Evolutionary conservation across 768 basidiomycete species (phyloP).

Genomic region (Kwoniella newhampshirensis): DNA sequence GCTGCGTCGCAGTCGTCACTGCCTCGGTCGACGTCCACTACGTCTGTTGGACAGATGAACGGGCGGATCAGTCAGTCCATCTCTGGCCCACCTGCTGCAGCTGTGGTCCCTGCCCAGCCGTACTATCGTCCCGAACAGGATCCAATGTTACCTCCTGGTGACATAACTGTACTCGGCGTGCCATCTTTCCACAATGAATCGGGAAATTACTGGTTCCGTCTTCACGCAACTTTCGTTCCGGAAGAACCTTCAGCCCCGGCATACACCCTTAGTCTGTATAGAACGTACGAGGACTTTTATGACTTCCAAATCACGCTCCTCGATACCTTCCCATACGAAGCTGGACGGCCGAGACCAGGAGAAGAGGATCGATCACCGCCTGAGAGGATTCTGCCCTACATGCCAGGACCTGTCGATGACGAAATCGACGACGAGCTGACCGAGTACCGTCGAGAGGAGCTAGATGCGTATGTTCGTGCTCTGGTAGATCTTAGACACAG

Average conservation of each 20-base stretch:
- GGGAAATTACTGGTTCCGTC: conserved; percentile 95
- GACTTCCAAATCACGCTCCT: conserved; percentile 91
- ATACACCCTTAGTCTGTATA: conserved; percentile 78
- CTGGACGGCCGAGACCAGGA: conserved; percentile 62
- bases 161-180: conserved; percentile 80
- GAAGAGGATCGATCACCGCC: conserved; percentile 40
- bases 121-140: conserved; percentile 45
- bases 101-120: conserved; percentile 3
- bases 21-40: conserved; percentile 21
- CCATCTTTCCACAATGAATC: conserved; percentile 97
- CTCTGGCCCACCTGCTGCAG: not conserved
- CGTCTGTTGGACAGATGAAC: conserved; percentile 18
- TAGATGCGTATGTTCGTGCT: conserved; percentile 82
- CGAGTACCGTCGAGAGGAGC: conserved; percentile 71
- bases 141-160: conserved; percentile 58
- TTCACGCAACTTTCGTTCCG: conserved; percentile 85
- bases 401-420: conserved; percentile 87
- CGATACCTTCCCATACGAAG: conserved; percentile 83
- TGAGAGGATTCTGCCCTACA: conserved; percentile 82
- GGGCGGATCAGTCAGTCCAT: conserved; percentile 1
- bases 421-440: conserved; percentile 77
- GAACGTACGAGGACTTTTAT: conserved; percentile 97
- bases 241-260: conserved; percentile 59
- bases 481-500: conserved; percentile 68
- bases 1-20: conserved; percentile 13